Evolutionary conservation across 169 alveolate genomes (phyloP).

Genomic region (Eimeria tenella): DNA sequence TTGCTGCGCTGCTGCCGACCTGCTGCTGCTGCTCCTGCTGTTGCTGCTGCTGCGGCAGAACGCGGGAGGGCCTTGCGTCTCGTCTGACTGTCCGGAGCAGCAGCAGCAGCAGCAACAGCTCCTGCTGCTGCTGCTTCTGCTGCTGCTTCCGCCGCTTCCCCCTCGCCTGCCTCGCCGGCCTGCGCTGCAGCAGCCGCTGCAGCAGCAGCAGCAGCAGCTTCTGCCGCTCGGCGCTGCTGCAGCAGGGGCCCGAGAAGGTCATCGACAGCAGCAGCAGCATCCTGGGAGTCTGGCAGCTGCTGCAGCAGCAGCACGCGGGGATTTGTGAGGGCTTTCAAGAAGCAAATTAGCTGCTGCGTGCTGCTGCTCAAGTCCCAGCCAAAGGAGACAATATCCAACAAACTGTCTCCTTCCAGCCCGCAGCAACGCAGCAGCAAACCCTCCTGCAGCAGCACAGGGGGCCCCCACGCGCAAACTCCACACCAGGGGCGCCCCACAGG

Average conservation of each 20-base stretch:
- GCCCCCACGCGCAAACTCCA: too few relatives aligned
- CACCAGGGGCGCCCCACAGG: too few relatives aligned
- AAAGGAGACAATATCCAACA: slow-evolving; percentile 2
- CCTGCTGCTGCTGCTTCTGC: neutral
- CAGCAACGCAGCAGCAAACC: neutral
- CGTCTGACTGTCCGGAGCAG: too few relatives aligned
- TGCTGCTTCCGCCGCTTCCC: slow-evolving; percentile 1
- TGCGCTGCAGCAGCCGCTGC: neutral
- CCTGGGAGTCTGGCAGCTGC: slow-evolving; percentile 47
- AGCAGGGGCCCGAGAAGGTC: slow-evolving; percentile 20
- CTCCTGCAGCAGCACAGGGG: slow-evolving; percentile 22
- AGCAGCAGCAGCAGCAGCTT: neutral
- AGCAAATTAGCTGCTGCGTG: slow-evolving; percentile 2
- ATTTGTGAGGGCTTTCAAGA: neutral
- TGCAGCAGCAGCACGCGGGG: slow-evolving; percentile 19
- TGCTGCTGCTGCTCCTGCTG: neutral
- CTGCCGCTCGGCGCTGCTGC: slow-evolving; percentile 12
- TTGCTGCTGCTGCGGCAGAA: neutral
- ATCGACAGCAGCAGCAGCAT: slow-evolving; percentile 45
- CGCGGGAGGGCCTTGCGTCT: too few relatives aligned
- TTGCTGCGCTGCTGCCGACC: neutral
- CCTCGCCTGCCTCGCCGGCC: neutral
- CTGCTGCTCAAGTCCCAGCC: slow-evolving; percentile 1
- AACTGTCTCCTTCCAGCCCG: neutral
- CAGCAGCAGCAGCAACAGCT: neutral